A percentile compares a stretch with the other conserved stretches of the same genome.
Conservation (phyloP, 495 filamentous ascomycete species). For the Trichoderma erinaceum region DNA sequence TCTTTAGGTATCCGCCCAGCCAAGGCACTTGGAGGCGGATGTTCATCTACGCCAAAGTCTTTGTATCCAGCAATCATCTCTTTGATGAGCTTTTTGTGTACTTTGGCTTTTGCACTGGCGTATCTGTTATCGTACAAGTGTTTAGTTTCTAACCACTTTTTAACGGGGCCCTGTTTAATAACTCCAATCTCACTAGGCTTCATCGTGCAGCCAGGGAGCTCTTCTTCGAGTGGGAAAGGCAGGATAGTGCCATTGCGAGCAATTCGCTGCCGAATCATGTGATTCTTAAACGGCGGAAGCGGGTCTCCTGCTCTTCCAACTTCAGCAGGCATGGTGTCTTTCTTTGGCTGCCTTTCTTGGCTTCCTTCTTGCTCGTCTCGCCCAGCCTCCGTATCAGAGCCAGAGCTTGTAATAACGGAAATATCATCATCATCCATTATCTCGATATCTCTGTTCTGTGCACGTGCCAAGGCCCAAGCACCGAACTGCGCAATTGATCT, state of each 20-base stretch:
- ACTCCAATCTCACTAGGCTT: conserved; percentile 61
- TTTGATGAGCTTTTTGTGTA: conserved; percentile 62
- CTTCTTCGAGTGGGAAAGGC: conserved; percentile 53
- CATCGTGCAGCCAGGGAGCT: conserved; percentile 58
- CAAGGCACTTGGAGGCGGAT: conserved; percentile 74
- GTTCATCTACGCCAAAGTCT: conserved; percentile 60
- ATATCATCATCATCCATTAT: conserved; percentile 73
- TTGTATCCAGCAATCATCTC: conserved; percentile 67
- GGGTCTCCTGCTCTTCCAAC: conserved; percentile 80
- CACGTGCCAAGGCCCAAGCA: conserved; percentile 78
- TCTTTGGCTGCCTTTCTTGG: conserved; percentile 18
- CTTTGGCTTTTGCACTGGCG: conserved; percentile 53
- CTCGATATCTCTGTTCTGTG: conserved; percentile 71
- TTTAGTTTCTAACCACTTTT: conserved; percentile 74
- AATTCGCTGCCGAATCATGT: conserved; percentile 88
- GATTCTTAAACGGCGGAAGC: conserved; percentile 65
- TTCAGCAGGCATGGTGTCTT: conserved; percentile 28
- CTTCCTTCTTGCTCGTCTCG: conserved; percentile 17
- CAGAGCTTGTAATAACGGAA: conserved; percentile 61
- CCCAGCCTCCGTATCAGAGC: conserved; percentile 41
- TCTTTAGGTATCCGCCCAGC: conserved; percentile 58
- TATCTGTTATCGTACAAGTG: conserved; percentile 65
- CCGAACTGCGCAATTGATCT: conserved; percentile 85
- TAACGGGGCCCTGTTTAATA: conserved; percentile 71
- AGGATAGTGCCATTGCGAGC: conserved; percentile 67